These are phyloP conservation scores for Leishmania lainsoni DNA, from an alignment of 208 protist genomes.

Conservation along the genomic window DNA sequence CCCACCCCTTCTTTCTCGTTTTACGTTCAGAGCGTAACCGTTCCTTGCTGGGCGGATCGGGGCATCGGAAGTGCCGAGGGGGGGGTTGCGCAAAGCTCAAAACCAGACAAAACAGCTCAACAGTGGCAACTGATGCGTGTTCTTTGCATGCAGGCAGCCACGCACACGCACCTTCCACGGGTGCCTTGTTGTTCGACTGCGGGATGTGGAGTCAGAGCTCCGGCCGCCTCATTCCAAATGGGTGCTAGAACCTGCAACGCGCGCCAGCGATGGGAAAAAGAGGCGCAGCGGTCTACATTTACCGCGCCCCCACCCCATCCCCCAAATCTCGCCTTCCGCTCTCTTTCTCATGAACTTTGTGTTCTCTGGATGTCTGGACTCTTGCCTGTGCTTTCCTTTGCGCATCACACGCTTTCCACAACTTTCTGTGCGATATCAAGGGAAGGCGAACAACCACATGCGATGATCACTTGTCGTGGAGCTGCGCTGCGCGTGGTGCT, in stretches of 20 bases:
- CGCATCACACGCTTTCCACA: neutral
- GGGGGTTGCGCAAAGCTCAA: neutral
- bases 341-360: neutral
- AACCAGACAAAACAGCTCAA: neutral
- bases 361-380: neutral
- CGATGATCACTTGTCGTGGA: neutral
- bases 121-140: neutral
- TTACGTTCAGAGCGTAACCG: neutral
- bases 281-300: neutral
- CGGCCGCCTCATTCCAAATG: no score
- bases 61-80: no score
- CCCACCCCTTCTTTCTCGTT: neutral
- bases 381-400: neutral
- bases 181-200: neutral
- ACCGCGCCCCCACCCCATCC: neutral
- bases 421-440: neutral
- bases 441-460: neutral
- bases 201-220: neutral
- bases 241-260: neutral
- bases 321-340: neutral
- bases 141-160: neutral
- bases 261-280: neutral
- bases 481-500: neutral
- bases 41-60: neutral
- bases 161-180: neutral